Evolutionary conservation across 352 stramenopile species (phyloP).

Genomic region (Phytophthora pini): DNA sequence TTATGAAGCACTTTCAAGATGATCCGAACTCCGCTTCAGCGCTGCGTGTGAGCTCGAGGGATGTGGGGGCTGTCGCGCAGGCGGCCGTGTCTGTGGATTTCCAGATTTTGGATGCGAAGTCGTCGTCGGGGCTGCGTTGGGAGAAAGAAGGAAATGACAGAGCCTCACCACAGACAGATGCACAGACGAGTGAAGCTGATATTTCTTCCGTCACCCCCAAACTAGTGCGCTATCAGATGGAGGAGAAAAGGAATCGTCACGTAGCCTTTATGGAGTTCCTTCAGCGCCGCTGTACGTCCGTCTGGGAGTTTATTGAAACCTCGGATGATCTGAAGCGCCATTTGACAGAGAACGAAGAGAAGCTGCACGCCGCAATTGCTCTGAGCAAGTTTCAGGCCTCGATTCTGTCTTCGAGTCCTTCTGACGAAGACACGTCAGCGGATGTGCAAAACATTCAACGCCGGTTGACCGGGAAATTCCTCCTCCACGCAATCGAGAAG

Average conservation of each 20-base stretch:
- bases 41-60: conserved; percentile 49
- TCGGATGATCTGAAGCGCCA: conserved; percentile 62
- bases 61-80: conserved; percentile 60
- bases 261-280: conserved; percentile 73
- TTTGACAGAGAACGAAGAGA: conserved; percentile 75
- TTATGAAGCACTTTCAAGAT: conserved; percentile 70
- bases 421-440: conserved; percentile 35
- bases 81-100: conserved; percentile 64
- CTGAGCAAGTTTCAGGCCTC: conserved; percentile 81
- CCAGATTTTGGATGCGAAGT: conserved; percentile 83
- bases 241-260: conserved; percentile 77
- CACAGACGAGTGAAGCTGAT: conserved; percentile 20
- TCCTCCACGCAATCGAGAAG: conserved; percentile 79
- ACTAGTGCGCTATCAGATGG: conserved; percentile 85
- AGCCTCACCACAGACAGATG: conserved; percentile 10
- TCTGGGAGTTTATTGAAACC: conserved; percentile 66
- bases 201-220: conserved; percentile 71
- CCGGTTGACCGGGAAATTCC: conserved; percentile 59
- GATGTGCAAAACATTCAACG: conserved; percentile 39
- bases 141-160: conserved; percentile 48
- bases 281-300: conserved; percentile 57
- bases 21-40: conserved; percentile 47
- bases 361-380: conserved; percentile 75
- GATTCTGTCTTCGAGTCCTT: conserved; percentile 39
- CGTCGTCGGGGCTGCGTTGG: conserved; percentile 85